Evolutionary conservation across 2,329 filamentous ascomycete genomes (phyloP).

Genomic region (Alternaria sp.): DNA sequence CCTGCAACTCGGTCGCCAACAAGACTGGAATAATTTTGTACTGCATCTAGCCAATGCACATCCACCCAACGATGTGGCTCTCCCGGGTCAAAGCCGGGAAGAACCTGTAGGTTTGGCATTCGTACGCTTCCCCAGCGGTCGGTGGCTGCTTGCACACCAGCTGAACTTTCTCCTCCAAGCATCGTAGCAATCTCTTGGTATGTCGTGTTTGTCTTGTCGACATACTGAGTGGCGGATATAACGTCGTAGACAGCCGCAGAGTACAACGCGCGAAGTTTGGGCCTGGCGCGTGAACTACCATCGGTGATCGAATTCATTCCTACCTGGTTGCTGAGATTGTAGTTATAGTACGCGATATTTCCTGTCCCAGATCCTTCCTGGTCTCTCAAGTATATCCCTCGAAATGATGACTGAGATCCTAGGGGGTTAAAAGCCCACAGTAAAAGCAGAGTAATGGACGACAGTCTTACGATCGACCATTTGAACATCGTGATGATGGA

Average conservation of each 20-base stretch:
- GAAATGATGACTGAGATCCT: constrained; percentile 22
- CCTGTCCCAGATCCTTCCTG: background rate
- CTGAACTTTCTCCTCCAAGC: constrained; percentile 16
- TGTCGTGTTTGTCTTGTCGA: constrained; percentile 7
- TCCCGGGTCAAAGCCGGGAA: background rate
- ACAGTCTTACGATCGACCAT: constrained; percentile 17
- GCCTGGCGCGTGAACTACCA: accelerated
- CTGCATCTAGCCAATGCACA: background rate
- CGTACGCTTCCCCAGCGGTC: background rate
- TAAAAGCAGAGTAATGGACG: constrained; percentile 8
- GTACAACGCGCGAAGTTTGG: constrained; percentile 12
- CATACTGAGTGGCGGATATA: constrained; percentile 16
- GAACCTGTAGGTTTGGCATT: background rate
- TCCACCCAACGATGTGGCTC: background rate
- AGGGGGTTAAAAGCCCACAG: constrained; percentile 23
- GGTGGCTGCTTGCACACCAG: constrained; percentile 9
- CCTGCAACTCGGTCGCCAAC: background rate
- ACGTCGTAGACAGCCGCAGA: constrained; percentile 15
- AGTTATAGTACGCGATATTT: background rate
- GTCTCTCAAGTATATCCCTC: constrained; percentile 3
- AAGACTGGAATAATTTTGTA: background rate
- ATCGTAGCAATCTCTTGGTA: background rate
- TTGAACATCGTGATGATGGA: constrained; percentile 17
- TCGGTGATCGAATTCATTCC: background rate
- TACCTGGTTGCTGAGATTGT: background rate